Conservation (phyloP, 495 filamentous ascomycete genomes). For the Penicillium steckii region DNA sequence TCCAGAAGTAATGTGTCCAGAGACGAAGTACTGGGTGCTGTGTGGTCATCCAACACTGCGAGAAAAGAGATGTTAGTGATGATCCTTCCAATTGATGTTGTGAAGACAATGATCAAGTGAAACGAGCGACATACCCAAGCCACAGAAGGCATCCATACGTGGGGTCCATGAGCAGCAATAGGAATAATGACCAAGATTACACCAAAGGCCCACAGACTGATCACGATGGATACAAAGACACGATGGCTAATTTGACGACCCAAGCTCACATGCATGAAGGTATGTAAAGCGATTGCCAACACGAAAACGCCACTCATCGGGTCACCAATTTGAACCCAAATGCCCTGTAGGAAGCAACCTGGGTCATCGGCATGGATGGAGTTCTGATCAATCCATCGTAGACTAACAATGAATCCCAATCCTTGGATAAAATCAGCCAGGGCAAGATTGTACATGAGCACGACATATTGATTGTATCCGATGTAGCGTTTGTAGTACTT, state of each 20-base stretch:
- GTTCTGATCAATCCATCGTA: slow-evolving; percentile 51
- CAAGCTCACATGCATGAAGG: slow-evolving; percentile 56
- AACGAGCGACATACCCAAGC: slow-evolving; percentile 52
- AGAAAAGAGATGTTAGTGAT: neutral
- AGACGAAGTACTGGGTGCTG: slow-evolving; percentile 57
- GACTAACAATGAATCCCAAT: slow-evolving; percentile 59
- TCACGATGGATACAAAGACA: slow-evolving; percentile 45
- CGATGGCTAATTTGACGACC: slow-evolving; percentile 50
- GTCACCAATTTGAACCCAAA: slow-evolving; percentile 65
- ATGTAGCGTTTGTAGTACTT: slow-evolving; percentile 32
- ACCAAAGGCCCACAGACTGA: slow-evolving; percentile 53
- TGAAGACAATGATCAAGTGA: neutral
- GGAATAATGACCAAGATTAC: slow-evolving; percentile 54
- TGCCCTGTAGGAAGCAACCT: slow-evolving; percentile 63
- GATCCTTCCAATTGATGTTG: neutral
- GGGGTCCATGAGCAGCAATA: slow-evolving; percentile 43
- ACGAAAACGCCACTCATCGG: slow-evolving; percentile 64
- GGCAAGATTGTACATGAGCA: slow-evolving; percentile 70
- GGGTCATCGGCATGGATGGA: slow-evolving; percentile 48
- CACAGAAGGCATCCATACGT: slow-evolving; percentile 56
- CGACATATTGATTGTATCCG: slow-evolving; percentile 62
- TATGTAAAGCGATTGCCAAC: slow-evolving; percentile 60
- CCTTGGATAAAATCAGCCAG: slow-evolving; percentile 67
- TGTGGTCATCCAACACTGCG: slow-evolving; percentile 64
- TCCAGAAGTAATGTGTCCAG: slow-evolving; percentile 69